A percentile compares a stretch with the other conserved stretches of the same genome.
Conservation (phyloP, 1,284 basidiomycete species). For the Pascua guehoae region DNA sequence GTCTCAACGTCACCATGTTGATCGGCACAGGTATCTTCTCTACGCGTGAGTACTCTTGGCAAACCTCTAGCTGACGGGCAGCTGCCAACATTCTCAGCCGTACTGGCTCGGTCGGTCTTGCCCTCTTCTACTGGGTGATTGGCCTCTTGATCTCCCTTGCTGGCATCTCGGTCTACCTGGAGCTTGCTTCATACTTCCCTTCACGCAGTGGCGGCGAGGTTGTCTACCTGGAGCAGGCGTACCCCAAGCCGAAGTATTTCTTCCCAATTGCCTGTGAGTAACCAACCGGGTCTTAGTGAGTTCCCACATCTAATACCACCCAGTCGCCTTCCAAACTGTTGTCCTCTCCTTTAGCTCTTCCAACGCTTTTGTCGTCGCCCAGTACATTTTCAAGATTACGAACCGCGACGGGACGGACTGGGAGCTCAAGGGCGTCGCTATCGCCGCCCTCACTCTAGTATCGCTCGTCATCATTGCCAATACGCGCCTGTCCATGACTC, state of each 20-base stretch:
- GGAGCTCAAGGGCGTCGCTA: constrained; percentile 19
- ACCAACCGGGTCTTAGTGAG: constrained; percentile 19
- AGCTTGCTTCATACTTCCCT: constrained; percentile 29
- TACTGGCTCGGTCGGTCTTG: constrained; percentile 25
- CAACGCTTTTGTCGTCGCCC: constrained; percentile 22
- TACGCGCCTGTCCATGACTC: not conserved
- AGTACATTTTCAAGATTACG: constrained; percentile 25
- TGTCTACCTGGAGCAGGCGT: constrained; percentile 38
- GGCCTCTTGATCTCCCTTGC: constrained; percentile 22
- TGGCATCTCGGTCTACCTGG: constrained; percentile 29
- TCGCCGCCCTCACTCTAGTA: constrained; percentile 1
- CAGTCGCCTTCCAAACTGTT: constrained; percentile 23
- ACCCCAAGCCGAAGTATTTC: constrained; percentile 24
- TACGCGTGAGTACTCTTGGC: constrained; percentile 13
- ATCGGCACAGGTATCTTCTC: constrained; percentile 33
- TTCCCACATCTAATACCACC: constrained; percentile 15
- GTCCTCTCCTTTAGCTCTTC: constrained; percentile 23
- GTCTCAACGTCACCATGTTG: constrained; percentile 25
- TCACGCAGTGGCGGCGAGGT: constrained; percentile 27
- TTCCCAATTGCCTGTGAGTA: constrained; percentile 28
- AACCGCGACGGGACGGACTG: constrained; percentile 16
- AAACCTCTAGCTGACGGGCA: not conserved
- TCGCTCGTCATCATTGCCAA: not conserved
- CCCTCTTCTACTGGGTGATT: constrained; percentile 29
- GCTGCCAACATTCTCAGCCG: constrained; percentile 16